Percentiles rank a stretch among this genome's conserved stretches.
phyloP scores from a whole-genome alignment of 2,329 filamentous ascomycete genomes.

The Xylaria polymorpha region DNA sequence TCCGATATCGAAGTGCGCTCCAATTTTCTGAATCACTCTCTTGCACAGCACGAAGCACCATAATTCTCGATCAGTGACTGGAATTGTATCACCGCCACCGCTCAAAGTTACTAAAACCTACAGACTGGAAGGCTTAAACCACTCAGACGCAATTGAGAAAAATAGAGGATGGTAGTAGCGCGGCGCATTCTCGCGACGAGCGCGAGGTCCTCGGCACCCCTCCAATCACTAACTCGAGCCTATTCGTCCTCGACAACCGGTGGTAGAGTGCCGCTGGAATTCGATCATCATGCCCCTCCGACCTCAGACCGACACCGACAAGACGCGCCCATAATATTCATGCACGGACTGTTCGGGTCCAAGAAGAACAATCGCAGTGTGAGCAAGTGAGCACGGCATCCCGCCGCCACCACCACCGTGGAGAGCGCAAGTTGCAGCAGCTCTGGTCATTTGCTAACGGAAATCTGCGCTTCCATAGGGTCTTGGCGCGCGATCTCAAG shows the following conservation, averaged over 20 bases:
- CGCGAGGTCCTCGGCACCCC: slow-evolving; percentile 17
- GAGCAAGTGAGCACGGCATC: slow-evolving; percentile 78
- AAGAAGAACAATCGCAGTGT: slow-evolving; percentile 96
- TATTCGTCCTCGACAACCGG: slow-evolving; percentile 30
- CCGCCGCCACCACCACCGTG: slow-evolving; percentile 3
- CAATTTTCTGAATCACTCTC: slow-evolving; percentile 23
- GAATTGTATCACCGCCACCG: not conserved
- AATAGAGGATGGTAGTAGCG: slow-evolving; percentile 24
- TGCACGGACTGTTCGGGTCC: slow-evolving; percentile 94
- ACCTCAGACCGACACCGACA: slow-evolving; percentile 56
- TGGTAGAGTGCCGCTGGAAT: slow-evolving; percentile 60
- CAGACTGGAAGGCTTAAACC: not conserved
- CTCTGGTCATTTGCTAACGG: slow-evolving; percentile 8
- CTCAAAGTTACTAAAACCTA: not conserved
- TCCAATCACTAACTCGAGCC: slow-evolving; percentile 27
- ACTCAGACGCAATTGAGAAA: not conserved
- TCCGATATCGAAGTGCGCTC: slow-evolving; percentile 28
- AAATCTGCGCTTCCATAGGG: slow-evolving; percentile 60
- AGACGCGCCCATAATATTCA: slow-evolving; percentile 78
- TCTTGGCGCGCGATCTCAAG: slow-evolving; percentile 81
- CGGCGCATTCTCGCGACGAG: slow-evolving; percentile 26
- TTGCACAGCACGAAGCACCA: slow-evolving; percentile 5
- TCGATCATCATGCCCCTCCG: slow-evolving; percentile 73
- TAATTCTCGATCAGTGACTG: not conserved
- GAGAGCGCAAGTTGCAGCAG: not conserved